Evolutionary conservation across 495 filamentous ascomycete genomes (phyloP).

Genomic region (Lasiosphaeriaceae sp.): DNA sequence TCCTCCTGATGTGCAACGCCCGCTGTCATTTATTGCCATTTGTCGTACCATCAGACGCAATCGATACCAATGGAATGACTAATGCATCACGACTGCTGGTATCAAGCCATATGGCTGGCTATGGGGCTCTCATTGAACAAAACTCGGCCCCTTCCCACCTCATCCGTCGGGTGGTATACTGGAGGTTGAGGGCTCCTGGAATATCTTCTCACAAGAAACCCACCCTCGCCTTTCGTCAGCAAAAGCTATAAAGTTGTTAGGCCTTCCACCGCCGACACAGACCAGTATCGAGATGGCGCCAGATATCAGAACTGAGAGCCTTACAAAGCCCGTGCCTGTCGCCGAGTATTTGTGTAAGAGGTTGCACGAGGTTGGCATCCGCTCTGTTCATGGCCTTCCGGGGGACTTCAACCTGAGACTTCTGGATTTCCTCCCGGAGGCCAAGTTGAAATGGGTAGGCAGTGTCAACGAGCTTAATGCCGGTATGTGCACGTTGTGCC

Average conservation of each 20-base stretch:
- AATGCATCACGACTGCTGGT: too few species aligned
- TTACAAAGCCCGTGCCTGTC: constrained; percentile 45
- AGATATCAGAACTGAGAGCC: constrained; percentile 33
- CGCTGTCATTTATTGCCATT: too few species aligned
- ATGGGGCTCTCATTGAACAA: too few species aligned
- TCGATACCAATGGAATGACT: too few species aligned
- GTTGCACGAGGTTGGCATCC: constrained; percentile 64
- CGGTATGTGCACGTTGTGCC: constrained; percentile 34
- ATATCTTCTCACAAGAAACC: too few species aligned
- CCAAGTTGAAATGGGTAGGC: constrained; percentile 69
- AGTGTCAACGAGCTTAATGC: constrained; percentile 81
- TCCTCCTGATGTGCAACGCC: neutral
- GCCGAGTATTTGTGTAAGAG: constrained; percentile 67
- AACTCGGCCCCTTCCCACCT: too few species aligned
- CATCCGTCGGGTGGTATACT: too few species aligned
- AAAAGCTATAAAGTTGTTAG: neutral
- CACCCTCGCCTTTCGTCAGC: too few species aligned
- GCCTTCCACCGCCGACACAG: neutral
- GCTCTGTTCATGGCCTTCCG: constrained; percentile 66
- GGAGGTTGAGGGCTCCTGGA: too few species aligned
- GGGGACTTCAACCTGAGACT: constrained; percentile 73
- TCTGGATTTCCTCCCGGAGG: constrained; percentile 61
- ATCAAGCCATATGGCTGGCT: too few species aligned
- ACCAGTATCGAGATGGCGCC: constrained; percentile 18
- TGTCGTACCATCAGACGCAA: too few species aligned